Evolutionary conservation across 257 asterid species (phyloP), one percentile per base, ranked within the genome.

Genomic region (Osmanthus fragrans): DNA sequence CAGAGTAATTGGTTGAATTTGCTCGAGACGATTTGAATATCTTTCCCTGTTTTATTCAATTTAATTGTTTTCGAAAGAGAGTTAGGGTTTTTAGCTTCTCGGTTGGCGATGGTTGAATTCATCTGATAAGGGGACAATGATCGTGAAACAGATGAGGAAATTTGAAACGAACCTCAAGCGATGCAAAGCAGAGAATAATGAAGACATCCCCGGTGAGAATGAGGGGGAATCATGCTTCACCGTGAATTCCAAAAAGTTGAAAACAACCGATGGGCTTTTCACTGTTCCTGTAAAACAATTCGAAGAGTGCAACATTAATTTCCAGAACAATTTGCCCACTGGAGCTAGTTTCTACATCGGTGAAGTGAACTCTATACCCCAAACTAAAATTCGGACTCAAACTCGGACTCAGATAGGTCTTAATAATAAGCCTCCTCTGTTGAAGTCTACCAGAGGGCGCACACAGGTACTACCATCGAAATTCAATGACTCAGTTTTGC

Each of bases 381-480:
- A 8, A 70, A 70, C 64, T 66, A 72, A 32, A 23, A 42, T 6
- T 60, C 67, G 2, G 75, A 29, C 33, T 10, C 73, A 32, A 23
- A 56, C 0, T 60, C 67, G 2, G 75, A 29, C 33, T 10, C 73
- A 30, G 73, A 79, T 65, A 68, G 85, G 73, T 71, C 70, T 76
- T 64, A 81, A 78, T 64, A 77, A 39, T 72, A 86, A 82, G 76
- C 92, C 90, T 77, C 96, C 96, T 3, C 67, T 89, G 76, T 76
- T 90, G 81, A 95, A 84, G 85, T 90, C 97, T 66, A 89, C 99
- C 0, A 85, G 97, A 49, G 97, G 97, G n/a, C 92, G 97, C 30
- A 77, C 77, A 75, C 91, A 89, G 80, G 86, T 79, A 2, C 89
- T 91, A 27, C 97, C 98, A 1, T 77, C 73, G 64, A 91, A 83